Evolutionary conservation across 2,329 filamentous ascomycete species (phyloP), one percentile per base, ranked within the genome.

Genomic region (Celoporthe dispersa): DNA sequence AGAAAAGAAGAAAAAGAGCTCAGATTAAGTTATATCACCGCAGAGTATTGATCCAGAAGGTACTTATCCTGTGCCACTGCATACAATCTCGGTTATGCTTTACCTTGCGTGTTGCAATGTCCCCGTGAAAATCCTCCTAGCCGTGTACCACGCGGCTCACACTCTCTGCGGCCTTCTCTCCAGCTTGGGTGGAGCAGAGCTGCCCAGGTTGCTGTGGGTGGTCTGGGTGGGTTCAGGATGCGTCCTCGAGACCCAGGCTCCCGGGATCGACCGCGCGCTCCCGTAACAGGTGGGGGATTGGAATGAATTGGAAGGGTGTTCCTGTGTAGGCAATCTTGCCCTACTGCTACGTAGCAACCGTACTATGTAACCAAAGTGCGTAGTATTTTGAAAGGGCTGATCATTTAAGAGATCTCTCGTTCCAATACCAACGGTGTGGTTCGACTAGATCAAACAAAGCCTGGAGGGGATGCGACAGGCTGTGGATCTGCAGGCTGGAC

Each of bases 241-340:
- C 28, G 57, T 37, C 19, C 31, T 37, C 19, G 22, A 33, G 31
- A 33, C n/a, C 33, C 33, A 60, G 33, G 11, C 31, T 37, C 19
- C 22, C 57, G 57, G 57, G 33, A 60, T 60, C 57, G 57, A 60
- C 57, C 33, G 57, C 57, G 16, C 16, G 25, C 53, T 60, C 19
- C 31, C 31, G 31, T 57, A 31, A 6, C 6, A 11, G 25, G n/a
- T 28, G 51, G 51, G 51, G n/a, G 51, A 55, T 28, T 48, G 44
- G 44, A 48, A 48, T 48, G 44, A n/a, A 48, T 8, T 19, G 22
- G 4, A 1, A 1, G 1, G 25, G n/a, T 28, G 51, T 7, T n/a
- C 44, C 3, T 48, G 3, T 48, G 48, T 51, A 7, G 48, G 48
- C 48, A 48, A 51, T 51, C 2, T 48, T 22, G 19, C 41, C 41